Conservation (phyloP, 257 asterid genomes). For the Capsicum pubescens region DNA sequence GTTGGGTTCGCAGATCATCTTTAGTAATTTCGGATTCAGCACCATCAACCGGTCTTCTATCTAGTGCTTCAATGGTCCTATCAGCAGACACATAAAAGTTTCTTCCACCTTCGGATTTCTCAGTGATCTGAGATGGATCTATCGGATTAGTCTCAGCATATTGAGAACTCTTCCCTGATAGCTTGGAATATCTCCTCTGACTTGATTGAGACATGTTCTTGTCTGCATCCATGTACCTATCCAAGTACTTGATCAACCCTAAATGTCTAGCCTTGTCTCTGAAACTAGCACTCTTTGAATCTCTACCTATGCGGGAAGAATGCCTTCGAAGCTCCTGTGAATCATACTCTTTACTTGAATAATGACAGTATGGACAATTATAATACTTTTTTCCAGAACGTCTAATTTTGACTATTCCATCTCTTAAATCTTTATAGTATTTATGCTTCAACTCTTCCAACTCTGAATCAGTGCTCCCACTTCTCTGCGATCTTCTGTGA, state of each 20-base stretch:
- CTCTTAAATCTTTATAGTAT: conserved; percentile 62
- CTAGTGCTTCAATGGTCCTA: conserved; percentile 31
- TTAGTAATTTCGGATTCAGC: not conserved
- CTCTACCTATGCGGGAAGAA: conserved; percentile 65
- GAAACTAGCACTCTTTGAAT: conserved; percentile 66
- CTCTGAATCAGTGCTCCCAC: conserved; percentile 40
- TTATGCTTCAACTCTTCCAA: conserved; percentile 55
- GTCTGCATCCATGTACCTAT: conserved; percentile 45
- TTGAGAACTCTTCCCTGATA: conserved; percentile 28
- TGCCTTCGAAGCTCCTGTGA: conserved; percentile 64
- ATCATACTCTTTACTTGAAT: conserved; percentile 53
- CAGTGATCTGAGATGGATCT: conserved; percentile 9
- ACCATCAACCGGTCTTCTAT: conserved; percentile 29
- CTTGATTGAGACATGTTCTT: conserved; percentile 34
- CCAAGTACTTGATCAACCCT: conserved; percentile 71
- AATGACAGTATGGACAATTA: conserved; percentile 68
- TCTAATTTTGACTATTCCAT: conserved; percentile 49
- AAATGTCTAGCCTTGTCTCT: conserved; percentile 69
- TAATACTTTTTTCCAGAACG: conserved; percentile 55
- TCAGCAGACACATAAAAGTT: not conserved
- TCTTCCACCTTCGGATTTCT: conserved; percentile 2
- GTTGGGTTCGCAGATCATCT: not conserved
- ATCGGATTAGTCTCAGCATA: conserved; percentile 26
- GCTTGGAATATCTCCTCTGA: conserved; percentile 41
- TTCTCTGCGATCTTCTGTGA: conserved; percentile 43